phyloP scores from a whole-genome alignment of 164 flowering plant species.

The Magnolia kwangsiensis region DNA sequence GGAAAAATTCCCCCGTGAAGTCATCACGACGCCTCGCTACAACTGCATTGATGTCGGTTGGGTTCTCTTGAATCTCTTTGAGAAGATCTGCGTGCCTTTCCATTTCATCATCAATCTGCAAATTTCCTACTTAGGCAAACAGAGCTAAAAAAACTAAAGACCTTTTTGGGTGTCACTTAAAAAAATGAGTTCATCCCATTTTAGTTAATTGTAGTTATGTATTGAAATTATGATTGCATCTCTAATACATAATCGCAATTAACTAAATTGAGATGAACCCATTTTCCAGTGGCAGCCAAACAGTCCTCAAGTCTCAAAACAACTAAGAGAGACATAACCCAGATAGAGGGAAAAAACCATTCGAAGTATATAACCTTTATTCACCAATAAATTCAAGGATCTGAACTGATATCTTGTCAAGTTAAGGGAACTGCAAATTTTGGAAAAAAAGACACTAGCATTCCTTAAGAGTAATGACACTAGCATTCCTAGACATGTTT shows the following conservation, averaged over 20 bases:
- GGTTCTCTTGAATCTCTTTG: constrained; percentile 70
- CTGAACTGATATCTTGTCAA: background rate
- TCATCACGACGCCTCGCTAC: constrained; percentile 70
- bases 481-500: background rate
- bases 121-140: constrained; percentile 28
- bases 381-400: background rate
- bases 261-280: background rate
- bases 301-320: too few relatives aligned
- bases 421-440: background rate
- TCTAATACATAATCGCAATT: background rate
- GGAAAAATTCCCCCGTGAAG: constrained; percentile 83
- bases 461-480: background rate
- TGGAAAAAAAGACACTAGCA: background rate
- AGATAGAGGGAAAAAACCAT: background rate
- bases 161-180: background rate
- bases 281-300: too few relatives aligned
- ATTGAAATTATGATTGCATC: background rate
- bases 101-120: constrained; percentile 94
- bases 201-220: background rate
- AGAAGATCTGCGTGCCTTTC: constrained; percentile 68
- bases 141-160: background rate
- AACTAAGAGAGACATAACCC: background rate
- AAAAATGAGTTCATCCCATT: background rate
- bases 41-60: constrained; percentile 69
- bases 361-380: background rate